These are phyloP conservation scores for Alloteropsis semialata DNA, from an alignment of 176 grass and related monocot species.

Conservation along the genomic window DNA sequence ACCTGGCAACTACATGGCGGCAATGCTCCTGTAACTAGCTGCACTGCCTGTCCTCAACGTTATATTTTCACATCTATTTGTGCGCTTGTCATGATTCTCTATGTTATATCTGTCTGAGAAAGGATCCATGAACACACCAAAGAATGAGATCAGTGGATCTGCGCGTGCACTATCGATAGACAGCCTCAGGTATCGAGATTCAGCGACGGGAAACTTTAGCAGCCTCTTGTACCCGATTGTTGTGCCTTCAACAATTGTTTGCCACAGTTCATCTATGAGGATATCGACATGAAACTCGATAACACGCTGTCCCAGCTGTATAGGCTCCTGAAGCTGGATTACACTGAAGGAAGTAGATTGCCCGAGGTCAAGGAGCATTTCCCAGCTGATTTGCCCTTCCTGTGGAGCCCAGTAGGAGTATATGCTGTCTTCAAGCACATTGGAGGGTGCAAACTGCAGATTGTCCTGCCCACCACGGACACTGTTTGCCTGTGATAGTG, in stretches of 20 bases:
- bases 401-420: conserved; percentile 78
- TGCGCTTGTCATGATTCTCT: conserved; percentile 3
- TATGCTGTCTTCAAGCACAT: conserved; percentile 54
- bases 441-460: conserved; percentile 64
- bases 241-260: conserved; percentile 52
- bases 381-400: conserved; percentile 55
- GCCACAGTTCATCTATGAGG: conserved; percentile 48
- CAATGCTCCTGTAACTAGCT: conserved; percentile 25
- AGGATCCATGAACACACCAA: conserved; percentile 70
- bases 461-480: conserved; percentile 55
- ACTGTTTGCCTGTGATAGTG: conserved; percentile 56
- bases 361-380: conserved; percentile 56
- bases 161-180: conserved; percentile 44
- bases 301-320: conserved; percentile 92
- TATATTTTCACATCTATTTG: conserved; percentile 33
- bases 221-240: conserved; percentile 94
- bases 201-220: conserved; percentile 38
- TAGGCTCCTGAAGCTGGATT: conserved; percentile 86
- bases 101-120: conserved; percentile 40
- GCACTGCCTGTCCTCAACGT: conserved; percentile 19
- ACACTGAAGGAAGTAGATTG: conserved; percentile 61
- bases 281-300: conserved; percentile 69
- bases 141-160: conserved; percentile 71
- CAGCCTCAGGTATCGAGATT: conserved; percentile 61
- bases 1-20: conserved; percentile 36